phyloP scores from a whole-genome alignment of 495 filamentous ascomycete species.

The Penicillium parvum region DNA sequence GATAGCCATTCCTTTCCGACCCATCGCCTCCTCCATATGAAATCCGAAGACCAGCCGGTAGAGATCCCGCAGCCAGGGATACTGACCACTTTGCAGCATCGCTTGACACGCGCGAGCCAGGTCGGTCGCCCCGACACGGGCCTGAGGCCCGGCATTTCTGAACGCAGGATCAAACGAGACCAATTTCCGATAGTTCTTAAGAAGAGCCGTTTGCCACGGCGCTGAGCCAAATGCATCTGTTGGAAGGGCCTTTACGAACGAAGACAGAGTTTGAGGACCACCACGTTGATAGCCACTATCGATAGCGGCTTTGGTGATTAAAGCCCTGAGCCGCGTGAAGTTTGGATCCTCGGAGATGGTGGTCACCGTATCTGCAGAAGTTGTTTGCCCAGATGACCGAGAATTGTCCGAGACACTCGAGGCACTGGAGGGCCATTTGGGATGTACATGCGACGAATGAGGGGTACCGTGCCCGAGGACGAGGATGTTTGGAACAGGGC shows the following conservation, averaged over 20 bases:
- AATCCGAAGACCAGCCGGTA: slow-evolving; percentile 84
- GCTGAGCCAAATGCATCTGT: slow-evolving; percentile 70
- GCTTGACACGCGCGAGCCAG: slow-evolving; percentile 70
- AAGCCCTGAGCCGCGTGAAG: slow-evolving; percentile 64
- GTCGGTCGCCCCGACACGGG: slow-evolving; percentile 61
- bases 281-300: slow-evolving; percentile 63
- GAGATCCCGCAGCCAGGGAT: slow-evolving; percentile 72
- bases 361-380: slow-evolving; percentile 68
- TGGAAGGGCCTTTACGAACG: slow-evolving; percentile 71
- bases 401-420: slow-evolving; percentile 67
- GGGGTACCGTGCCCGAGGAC: slow-evolving; percentile 63
- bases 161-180: slow-evolving; percentile 68
- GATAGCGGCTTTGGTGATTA: slow-evolving; percentile 78
- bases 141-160: slow-evolving; percentile 48
- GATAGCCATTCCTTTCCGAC: slow-evolving; percentile 48
- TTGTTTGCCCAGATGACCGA: slow-evolving; percentile 61
- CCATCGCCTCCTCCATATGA: slow-evolving; percentile 66
- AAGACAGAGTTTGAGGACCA: slow-evolving; percentile 49
- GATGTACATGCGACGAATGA: slow-evolving; percentile 31
- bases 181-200: slow-evolving; percentile 73
- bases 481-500: slow-evolving; percentile 75
- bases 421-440: slow-evolving; percentile 70
- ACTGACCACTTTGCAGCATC: slow-evolving; percentile 64
- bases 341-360: slow-evolving; percentile 64
- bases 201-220: slow-evolving; percentile 62